phyloP scores from a whole-genome alignment of 2,329 filamentous ascomycete genomes.

The Fusarium pilosicola region DNA sequence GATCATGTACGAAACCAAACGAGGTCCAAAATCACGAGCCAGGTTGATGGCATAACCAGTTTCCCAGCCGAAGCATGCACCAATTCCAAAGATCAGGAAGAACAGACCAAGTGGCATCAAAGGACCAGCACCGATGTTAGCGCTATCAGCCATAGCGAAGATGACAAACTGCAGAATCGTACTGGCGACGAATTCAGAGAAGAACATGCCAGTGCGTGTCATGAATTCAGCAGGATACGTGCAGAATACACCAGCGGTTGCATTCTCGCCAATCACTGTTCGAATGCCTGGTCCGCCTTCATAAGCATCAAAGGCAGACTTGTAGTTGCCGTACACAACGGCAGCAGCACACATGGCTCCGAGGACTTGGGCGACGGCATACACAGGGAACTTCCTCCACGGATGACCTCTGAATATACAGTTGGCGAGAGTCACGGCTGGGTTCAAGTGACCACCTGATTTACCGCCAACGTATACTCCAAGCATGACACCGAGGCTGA shows the following conservation, averaged over 20 bases:
- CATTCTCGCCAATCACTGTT: conserved; percentile 67
- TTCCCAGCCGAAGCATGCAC: conserved; percentile 79
- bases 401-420: conserved; percentile 75
- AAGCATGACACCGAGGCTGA: conserved; percentile 73
- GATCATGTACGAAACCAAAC: conserved; percentile 72
- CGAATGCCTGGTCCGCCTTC: conserved; percentile 70
- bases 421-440: conserved; percentile 76
- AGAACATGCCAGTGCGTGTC: conserved; percentile 73
- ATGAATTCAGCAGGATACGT: conserved; percentile 76
- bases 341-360: conserved; percentile 72
- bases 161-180: conserved; percentile 77
- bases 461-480: conserved; percentile 74
- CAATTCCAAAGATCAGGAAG: conserved; percentile 79
- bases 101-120: conserved; percentile 70
- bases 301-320: conserved; percentile 70
- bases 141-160: conserved; percentile 71
- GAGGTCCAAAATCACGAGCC: conserved; percentile 76
- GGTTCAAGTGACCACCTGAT: conserved; percentile 74
- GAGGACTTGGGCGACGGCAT: conserved; percentile 71
- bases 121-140: conserved; percentile 66
- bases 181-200: conserved; percentile 76
- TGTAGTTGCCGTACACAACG: conserved; percentile 71
- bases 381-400: conserved; percentile 76
- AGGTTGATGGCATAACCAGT: conserved; percentile 81
- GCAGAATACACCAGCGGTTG: conserved; percentile 77